These are phyloP conservation scores for Coniochaeta pulveracea DNA, from an alignment of 2,329 filamentous ascomycete species.

Conservation along the genomic window DNA sequence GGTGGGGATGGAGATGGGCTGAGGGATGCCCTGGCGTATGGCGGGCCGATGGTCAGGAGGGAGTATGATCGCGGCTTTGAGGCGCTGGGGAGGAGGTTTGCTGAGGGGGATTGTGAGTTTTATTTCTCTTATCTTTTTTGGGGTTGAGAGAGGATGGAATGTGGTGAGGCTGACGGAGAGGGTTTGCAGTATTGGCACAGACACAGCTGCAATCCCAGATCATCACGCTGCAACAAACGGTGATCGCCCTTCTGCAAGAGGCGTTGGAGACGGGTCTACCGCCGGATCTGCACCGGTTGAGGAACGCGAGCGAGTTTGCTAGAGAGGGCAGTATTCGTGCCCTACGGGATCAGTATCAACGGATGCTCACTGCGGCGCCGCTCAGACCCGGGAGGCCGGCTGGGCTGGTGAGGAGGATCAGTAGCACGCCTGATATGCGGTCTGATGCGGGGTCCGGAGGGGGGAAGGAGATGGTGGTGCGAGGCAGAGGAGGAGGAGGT, in stretches of 20 bases:
- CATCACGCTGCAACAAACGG: conserved; percentile 23
- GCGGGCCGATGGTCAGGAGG: conserved; percentile 19
- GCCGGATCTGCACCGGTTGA: conserved; percentile 18
- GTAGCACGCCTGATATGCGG: conserved; percentile 11
- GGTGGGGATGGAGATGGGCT: conserved; percentile 12
- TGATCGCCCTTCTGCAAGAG: conserved; percentile 24
- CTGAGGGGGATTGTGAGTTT: conserved; percentile 20
- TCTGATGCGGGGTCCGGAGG: conserved; percentile 1
- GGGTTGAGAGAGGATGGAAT: neutral
- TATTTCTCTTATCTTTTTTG: neutral
- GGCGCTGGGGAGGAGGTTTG: conserved; percentile 20
- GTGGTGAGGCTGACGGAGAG: neutral
- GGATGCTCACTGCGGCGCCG: conserved; percentile 13
- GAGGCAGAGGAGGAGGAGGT: conserved; percentile 2
- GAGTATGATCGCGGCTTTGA: conserved; percentile 22
- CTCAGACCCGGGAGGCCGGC: conserved; percentile 6
- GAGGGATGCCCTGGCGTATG: conserved; percentile 16
- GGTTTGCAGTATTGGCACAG: conserved; percentile 16
- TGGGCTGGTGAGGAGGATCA: conserved; percentile 9
- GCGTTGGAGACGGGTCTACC: conserved; percentile 19
- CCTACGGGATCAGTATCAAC: conserved; percentile 21
- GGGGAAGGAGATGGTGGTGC: neutral
- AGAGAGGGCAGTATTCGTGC: conserved; percentile 22
- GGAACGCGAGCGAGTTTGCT: conserved; percentile 21
- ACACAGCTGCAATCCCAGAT: conserved; percentile 24